Percentiles rank a stretch among this genome's conserved stretches.
These are phyloP conservation scores for Vigna angularis DNA, from an alignment of 306 rosid genomes.

Conservation along the genomic window DNA sequence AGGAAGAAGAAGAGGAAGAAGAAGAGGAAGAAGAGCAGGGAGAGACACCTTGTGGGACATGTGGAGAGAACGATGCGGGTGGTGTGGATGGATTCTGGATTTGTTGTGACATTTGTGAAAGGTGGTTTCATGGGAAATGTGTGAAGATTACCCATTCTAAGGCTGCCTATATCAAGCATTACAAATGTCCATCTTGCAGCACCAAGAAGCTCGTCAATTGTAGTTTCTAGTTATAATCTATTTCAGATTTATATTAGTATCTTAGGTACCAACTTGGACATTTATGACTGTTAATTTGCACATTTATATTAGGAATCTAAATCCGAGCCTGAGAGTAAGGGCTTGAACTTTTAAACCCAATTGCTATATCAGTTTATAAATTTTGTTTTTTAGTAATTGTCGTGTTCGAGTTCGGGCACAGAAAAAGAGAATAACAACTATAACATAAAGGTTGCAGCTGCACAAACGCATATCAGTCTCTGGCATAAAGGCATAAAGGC, in stretches of 20 bases:
- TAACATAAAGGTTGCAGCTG: too few relatives aligned
- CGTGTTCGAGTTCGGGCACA: too few relatives aligned
- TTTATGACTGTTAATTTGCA: too few relatives aligned
- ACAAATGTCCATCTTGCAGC: constrained; percentile 90
- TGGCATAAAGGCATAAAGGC: constrained; percentile 61
- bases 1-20: constrained; percentile 68
- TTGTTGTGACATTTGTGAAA: constrained; percentile 84
- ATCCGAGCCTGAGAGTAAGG: too few relatives aligned
- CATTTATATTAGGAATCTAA: too few relatives aligned
- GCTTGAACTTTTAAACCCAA: too few relatives aligned
- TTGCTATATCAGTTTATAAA: too few relatives aligned
- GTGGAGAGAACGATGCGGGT: constrained; percentile 73
- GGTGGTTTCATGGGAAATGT: constrained; percentile 91
- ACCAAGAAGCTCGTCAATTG: constrained; percentile 55
- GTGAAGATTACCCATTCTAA: constrained; percentile 90
- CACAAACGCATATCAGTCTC: constrained; percentile 53
- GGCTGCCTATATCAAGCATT: constrained; percentile 84
- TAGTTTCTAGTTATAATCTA: too few relatives aligned
- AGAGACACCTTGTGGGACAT: constrained; percentile 77
- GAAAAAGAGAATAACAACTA: too few relatives aligned
- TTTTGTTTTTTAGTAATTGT: too few relatives aligned
- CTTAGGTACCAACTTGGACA: too few relatives aligned
- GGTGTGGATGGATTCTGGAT: constrained; percentile 74
- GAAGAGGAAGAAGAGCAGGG: constrained; percentile 77
- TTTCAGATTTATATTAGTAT: too few relatives aligned